These are phyloP conservation scores for Dryas alaskensis DNA, from an alignment of 306 rosid species.

Conservation along the genomic window DNA sequence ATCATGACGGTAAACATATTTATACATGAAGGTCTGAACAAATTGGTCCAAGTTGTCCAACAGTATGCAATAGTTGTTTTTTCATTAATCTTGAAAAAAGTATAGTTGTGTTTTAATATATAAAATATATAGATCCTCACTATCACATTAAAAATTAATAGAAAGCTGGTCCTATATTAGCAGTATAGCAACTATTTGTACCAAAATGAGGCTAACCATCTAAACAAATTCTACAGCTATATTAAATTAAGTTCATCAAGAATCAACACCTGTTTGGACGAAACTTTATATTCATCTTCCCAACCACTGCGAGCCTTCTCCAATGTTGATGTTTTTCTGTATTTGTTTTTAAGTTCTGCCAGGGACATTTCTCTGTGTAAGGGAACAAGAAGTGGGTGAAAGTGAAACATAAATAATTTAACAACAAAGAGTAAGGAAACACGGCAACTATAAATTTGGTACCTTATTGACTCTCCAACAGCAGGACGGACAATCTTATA, in stretches of 20 bases:
- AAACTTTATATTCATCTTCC: constrained; percentile 86
- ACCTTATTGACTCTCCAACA: constrained; percentile 94
- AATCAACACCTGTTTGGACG: constrained; percentile 87
- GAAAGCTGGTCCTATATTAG: not conserved
- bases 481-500: constrained; percentile 93
- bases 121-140: not conserved
- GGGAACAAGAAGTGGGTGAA: constrained; percentile 13
- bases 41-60: not conserved
- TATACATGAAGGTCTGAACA: too few relatives aligned
- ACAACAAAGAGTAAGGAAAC: constrained; percentile 17
- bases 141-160: not conserved
- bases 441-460: constrained; percentile 24
- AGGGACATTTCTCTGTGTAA: constrained; percentile 83
- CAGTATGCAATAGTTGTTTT: not conserved
- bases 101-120: not conserved
- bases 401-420: constrained; percentile 4
- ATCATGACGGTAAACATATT: not conserved
- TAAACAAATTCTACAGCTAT: not conserved
- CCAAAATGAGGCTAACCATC: not conserved
- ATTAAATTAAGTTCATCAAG: constrained; percentile 18
- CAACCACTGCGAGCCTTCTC: constrained; percentile 88
- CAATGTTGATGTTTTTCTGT: constrained; percentile 68
- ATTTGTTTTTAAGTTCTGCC: constrained; percentile 78
- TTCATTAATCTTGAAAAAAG: not conserved
- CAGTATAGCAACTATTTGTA: not conserved